phyloP scores from a whole-genome alignment of 1,139 yeast species.

The Yamadazyma buinensis region DNA sequence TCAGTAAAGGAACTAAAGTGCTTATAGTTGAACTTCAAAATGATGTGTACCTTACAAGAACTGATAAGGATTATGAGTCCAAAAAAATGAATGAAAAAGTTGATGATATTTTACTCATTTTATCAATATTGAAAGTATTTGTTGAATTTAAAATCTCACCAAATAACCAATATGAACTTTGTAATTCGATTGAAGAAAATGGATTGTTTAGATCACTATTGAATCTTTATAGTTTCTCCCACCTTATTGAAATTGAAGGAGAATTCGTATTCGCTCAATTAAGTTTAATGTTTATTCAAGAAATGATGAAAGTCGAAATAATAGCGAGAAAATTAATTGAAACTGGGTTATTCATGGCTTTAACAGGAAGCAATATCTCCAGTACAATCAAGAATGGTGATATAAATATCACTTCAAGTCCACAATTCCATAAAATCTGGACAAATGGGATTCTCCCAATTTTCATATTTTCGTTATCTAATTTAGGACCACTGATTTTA shows the following conservation, averaged over 20 bases:
- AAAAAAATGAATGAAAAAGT: conserved; percentile 38
- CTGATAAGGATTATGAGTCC: conserved; percentile 28
- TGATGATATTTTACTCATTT: conserved; percentile 63
- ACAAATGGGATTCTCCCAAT: conserved; percentile 75
- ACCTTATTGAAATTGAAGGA: conserved; percentile 54
- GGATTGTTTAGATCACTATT: conserved; percentile 64
- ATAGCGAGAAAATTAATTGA: conserved; percentile 66
- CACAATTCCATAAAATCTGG: conserved; percentile 74
- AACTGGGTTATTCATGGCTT: conserved; percentile 63
- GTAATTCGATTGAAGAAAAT: conserved; percentile 50
- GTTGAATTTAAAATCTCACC: conserved; percentile 49
- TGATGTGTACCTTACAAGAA: conserved; percentile 41
- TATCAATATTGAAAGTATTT: conserved; percentile 60
- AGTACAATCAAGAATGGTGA: conserved; percentile 63
- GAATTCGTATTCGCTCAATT: conserved; percentile 74
- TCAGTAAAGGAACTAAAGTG: conserved; percentile 55
- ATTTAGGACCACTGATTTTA: conserved; percentile 59
- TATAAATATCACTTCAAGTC: conserved; percentile 44
- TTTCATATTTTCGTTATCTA: conserved; percentile 54
- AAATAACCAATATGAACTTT: conserved; percentile 48
- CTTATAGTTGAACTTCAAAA: conserved; percentile 57
- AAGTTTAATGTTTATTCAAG: conserved; percentile 65
- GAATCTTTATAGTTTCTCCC: conserved; percentile 66
- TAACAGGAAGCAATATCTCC: conserved; percentile 75
- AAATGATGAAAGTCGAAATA: conserved; percentile 56